Evolutionary conservation across 192 early-diverging fungal genomes (phyloP).

Genomic region (Cetraspora pellucida): DNA sequence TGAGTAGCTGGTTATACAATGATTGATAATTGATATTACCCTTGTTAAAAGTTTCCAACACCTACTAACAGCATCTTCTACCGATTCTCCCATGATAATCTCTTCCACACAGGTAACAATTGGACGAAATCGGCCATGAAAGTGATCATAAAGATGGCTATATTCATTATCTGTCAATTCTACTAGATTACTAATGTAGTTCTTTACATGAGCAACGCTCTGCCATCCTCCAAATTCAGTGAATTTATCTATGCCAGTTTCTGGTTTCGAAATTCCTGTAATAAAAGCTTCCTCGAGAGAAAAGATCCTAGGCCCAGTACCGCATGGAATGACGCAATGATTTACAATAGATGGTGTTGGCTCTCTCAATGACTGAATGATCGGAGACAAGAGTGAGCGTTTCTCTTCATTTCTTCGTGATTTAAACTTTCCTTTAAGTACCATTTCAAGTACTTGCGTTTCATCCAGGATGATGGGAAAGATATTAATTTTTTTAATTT

Average conservation of each 20-base stretch:
- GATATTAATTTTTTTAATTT: neutral
- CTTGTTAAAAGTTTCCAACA: neutral
- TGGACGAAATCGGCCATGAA: neutral
- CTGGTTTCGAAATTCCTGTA: neutral
- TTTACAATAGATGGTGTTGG: neutral
- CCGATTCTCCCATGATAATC: neutral
- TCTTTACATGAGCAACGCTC: conserved; percentile 3
- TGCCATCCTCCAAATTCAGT: neutral
- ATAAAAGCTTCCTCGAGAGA: neutral
- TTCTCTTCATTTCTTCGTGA: neutral
- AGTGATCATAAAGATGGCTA: neutral
- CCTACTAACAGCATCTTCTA: neutral
- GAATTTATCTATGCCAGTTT: neutral
- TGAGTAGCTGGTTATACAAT: neutral
- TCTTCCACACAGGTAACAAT: neutral
- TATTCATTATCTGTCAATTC: neutral
- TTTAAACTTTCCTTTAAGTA: neutral
- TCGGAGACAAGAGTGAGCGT: neutral
- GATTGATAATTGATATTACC: neutral
- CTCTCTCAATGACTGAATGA: neutral
- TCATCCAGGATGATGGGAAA: conserved; percentile 20
- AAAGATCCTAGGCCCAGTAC: neutral
- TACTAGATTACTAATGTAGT: neutral
- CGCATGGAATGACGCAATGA: conserved; percentile 5
- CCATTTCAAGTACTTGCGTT: neutral